Conservation (phyloP, 331 rosid genomes). For the Erythrophleum ivorense region DNA sequence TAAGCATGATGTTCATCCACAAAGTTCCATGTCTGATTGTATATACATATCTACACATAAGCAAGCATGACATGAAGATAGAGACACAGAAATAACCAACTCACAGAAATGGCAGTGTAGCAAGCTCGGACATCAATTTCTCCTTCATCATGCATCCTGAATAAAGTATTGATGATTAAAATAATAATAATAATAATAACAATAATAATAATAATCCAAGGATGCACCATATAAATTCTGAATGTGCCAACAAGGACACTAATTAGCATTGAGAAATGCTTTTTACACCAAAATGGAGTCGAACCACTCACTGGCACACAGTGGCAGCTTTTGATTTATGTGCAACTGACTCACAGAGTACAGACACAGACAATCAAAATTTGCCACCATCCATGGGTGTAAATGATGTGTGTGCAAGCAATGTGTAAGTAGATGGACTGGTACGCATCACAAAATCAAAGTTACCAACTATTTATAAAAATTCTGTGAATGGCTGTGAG, state of each 20-base stretch:
- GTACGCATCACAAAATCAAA: constrained; percentile 11
- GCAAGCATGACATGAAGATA: constrained; percentile 13
- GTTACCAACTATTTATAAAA: not conserved
- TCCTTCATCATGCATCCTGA: constrained; percentile 91
- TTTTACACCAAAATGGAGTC: constrained; percentile 27
- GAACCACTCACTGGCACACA: constrained; percentile 1
- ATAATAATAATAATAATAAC: too few species aligned
- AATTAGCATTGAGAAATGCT: constrained; percentile 23
- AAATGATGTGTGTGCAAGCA: constrained; percentile 1
- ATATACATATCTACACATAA: constrained; percentile 5
- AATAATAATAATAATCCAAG: not conserved
- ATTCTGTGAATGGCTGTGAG: not conserved
- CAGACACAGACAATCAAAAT: constrained; percentile 31
- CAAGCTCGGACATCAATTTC: constrained; percentile 94
- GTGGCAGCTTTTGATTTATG: constrained; percentile 25
- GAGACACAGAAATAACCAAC: constrained; percentile 39
- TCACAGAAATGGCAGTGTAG: constrained; percentile 97
- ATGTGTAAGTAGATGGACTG: not conserved
- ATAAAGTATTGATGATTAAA: constrained; percentile 35
- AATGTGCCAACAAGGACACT: constrained; percentile 27
- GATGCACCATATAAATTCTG: constrained; percentile 12
- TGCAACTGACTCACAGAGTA: constrained; percentile 2
- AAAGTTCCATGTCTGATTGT: constrained; percentile 27
- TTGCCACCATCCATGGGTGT: not conserved
- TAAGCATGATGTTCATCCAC: constrained; percentile 25